These are phyloP conservation scores for Ustilago hordei DNA, from an alignment of 1,284 basidiomycete genomes.

Conservation along the genomic window DNA sequence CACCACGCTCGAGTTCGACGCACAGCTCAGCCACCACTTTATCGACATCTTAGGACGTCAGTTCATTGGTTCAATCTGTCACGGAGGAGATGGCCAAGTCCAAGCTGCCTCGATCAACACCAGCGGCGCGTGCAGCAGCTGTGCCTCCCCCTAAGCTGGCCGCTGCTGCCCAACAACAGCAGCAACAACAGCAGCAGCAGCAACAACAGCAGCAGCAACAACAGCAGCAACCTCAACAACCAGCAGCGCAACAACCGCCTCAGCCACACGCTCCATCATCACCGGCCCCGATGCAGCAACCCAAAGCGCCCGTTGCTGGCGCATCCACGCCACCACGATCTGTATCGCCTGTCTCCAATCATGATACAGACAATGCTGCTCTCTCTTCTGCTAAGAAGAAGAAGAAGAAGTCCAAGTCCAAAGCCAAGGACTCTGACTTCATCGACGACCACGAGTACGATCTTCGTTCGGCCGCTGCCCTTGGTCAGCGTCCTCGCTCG, in stretches of 20 bases:
- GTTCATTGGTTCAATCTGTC: slow-evolving; percentile 6
- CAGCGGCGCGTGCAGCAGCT: slow-evolving; percentile 39
- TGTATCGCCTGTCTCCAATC: slow-evolving; percentile 35
- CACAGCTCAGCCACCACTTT: slow-evolving; percentile 7
- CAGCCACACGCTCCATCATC: slow-evolving; percentile 31
- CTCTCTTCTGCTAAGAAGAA: slow-evolving; percentile 58
- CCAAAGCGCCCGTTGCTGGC: slow-evolving; percentile 28
- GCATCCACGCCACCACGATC: slow-evolving; percentile 45
- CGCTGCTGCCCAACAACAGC: slow-evolving; percentile 48
- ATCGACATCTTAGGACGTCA: background rate
- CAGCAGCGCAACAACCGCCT: slow-evolving; percentile 17
- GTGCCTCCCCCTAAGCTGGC: slow-evolving; percentile 48
- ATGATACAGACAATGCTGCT: slow-evolving; percentile 35
- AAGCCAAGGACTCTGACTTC: slow-evolving; percentile 51
- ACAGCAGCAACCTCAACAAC: background rate
- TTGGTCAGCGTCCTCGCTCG: slow-evolving; percentile 44
- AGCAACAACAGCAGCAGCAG: slow-evolving; percentile 26
- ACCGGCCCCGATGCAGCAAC: slow-evolving; percentile 31
- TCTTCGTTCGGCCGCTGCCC: slow-evolving; percentile 40
- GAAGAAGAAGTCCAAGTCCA: slow-evolving; percentile 65
- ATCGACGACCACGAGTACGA: slow-evolving; percentile 47
- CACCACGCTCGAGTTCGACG: background rate
- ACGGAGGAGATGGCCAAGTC: slow-evolving; percentile 50
- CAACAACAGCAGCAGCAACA: slow-evolving; percentile 31
- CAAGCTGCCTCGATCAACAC: slow-evolving; percentile 52